Percentiles rank a stretch among this genome's conserved stretches.
Evolutionary conservation across 257 asterid genomes (phyloP).

Genomic region (Linaria vulgaris): DNA sequence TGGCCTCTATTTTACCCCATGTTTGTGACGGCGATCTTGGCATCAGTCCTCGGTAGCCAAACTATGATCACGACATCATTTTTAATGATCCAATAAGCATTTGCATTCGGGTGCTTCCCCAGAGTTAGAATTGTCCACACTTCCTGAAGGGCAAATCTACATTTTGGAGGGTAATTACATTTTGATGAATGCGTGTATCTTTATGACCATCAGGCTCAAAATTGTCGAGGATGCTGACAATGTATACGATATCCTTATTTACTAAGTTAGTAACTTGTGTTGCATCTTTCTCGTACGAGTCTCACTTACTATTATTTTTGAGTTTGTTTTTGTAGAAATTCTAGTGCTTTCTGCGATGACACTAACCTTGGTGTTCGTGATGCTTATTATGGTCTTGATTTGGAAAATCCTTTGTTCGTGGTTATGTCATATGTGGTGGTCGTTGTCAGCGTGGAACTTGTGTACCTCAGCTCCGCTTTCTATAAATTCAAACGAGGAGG

Average conservation of each 20-base stretch:
- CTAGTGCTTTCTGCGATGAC: slow-evolving; percentile 56
- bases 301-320: not conserved
- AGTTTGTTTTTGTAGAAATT: slow-evolving; percentile 39
- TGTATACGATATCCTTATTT: slow-evolving; percentile 63
- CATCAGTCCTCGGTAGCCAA: slow-evolving; percentile 81
- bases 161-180: slow-evolving; percentile 69
- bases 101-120: slow-evolving; percentile 62
- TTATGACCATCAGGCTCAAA: slow-evolving; percentile 47
- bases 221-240: slow-evolving; percentile 56
- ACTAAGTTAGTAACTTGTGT: no score
- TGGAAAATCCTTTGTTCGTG: slow-evolving; percentile 56
- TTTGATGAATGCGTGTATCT: slow-evolving; percentile 66
- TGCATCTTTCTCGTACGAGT: no score
- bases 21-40: slow-evolving; percentile 62
- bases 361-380: slow-evolving; percentile 44
- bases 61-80: slow-evolving; percentile 77
- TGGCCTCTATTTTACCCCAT: slow-evolving; percentile 69
- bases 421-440: slow-evolving; percentile 31
- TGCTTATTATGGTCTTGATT: slow-evolving; percentile 53
- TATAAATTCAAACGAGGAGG: slow-evolving; percentile 60
- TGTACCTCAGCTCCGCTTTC: slow-evolving; percentile 48
- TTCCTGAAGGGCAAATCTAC: slow-evolving; percentile 74
- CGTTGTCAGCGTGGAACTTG: slow-evolving; percentile 40
- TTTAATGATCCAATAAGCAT: slow-evolving; percentile 58
- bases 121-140: slow-evolving; percentile 72